Evolutionary conservation across 2,329 filamentous ascomycete genomes (phyloP), one percentile per base, ranked within the genome.

Genomic region (Karstenula rhodostoma): DNA sequence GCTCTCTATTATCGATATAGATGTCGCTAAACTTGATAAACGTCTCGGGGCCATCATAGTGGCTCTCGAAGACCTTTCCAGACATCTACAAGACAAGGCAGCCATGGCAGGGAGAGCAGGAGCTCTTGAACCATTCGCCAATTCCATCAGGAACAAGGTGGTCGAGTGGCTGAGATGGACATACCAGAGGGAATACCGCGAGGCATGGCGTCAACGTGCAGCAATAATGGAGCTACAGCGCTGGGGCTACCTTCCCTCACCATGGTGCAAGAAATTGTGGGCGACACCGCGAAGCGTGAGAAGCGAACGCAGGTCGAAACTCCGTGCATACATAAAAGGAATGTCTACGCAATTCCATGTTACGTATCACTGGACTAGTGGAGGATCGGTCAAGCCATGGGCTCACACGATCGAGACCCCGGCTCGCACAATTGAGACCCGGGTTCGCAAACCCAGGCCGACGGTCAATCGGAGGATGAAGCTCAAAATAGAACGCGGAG

Each of bases 191-290:
- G 17, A 40, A 6, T 32, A 32, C 29, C 29, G 29, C 29, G 8
- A 6, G 29, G 29, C 4, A 32, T 32, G 29, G 4, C 29, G 29
- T 9, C 8, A 5, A 32, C 4, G 29, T 32, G 29, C 29, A 32
- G 2, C 4, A 32, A 6, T 32, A 5, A 32, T 32, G 29, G 15
- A n/a, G 17, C 48, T 52, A 12, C 35, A 4, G n/a, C 33, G 22
- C 22, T 40, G 49, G 33, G 49, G 49, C 33, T 52, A 52, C 49
- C 12, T 25, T 23, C 49, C 33, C 23, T 42, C 49, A 15, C 13
- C 17, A 52, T 52, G 33, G 49, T 27, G 25, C 33, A 27, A 8
- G 17, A 40, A 7, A 40, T 7, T 17, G 3, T n/a, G 17, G 7
- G 17, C 35, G 4, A 13, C n/a, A 35, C 17, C 22, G 6, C 48